Conservation (phyloP, 768 basidiomycete species). For the Lactifluus volemus region DNA sequence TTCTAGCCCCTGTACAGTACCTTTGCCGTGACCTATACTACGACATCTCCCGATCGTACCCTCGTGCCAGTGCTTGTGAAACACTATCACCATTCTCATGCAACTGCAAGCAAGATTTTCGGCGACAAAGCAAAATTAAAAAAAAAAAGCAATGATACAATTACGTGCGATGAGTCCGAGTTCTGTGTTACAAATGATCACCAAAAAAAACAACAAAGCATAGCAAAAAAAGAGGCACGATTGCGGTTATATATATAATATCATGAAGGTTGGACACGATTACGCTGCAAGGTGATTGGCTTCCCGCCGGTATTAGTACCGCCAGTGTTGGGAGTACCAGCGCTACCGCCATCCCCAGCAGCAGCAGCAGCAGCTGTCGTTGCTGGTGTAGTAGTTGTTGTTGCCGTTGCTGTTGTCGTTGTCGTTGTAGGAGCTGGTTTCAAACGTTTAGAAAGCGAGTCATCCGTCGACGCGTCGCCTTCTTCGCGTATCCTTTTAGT, state of each 20-base stretch:
- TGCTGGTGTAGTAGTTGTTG: background rate
- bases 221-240: background rate
- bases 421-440: conserved; percentile 9
- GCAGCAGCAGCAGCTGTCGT: too few relatives aligned
- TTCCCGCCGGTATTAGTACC: conserved; percentile 11
- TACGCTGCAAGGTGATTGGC: conserved; percentile 15
- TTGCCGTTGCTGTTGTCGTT: background rate
- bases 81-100: too few relatives aligned
- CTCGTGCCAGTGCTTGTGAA: too few relatives aligned
- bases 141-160: background rate
- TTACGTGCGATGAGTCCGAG: conserved; percentile 7
- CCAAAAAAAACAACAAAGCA: background rate
- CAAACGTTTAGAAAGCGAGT: conserved; percentile 17
- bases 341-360: background rate
- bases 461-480: conserved; percentile 6
- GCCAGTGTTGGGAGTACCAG: background rate
- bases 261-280: conserved; percentile 25
- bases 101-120: too few relatives aligned
- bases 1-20: too few relatives aligned
- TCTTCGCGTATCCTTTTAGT: conserved; percentile 19
- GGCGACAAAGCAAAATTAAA: too few relatives aligned
- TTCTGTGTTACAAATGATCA: background rate
- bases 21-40: too few relatives aligned
- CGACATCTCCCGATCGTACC: too few relatives aligned
- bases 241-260: background rate